Evolutionary conservation across 1,284 basidiomycete species (phyloP).

Genomic region (Boletus sp.): DNA sequence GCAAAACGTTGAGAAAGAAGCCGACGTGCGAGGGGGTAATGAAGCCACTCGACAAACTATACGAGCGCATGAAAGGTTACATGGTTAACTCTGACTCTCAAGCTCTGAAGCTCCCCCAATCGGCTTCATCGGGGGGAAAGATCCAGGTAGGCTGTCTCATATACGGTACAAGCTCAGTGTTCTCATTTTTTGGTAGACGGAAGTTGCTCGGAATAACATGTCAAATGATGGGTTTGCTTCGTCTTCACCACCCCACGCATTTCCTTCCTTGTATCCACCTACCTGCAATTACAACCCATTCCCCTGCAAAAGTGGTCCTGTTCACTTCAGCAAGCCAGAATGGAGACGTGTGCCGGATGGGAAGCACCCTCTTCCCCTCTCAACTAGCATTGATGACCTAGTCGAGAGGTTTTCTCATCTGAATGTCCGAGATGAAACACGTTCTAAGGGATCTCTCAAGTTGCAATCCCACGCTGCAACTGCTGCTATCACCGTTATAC

Average conservation of each 20-base stretch:
- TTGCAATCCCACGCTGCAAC: slow-evolving; percentile 13
- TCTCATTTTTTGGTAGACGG: background rate
- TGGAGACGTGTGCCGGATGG: slow-evolving; percentile 7
- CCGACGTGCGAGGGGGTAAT: background rate
- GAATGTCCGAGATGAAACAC: slow-evolving; percentile 12
- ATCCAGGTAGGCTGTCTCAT: background rate
- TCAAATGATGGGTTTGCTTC: background rate
- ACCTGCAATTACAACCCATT: slow-evolving; percentile 21
- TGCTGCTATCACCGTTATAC: slow-evolving; percentile 22
- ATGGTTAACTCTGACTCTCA: background rate
- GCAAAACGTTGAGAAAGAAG: background rate
- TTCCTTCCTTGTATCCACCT: slow-evolving; percentile 21
- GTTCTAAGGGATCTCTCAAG: background rate
- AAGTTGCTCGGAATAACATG: rapidly evolving
- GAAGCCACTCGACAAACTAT: background rate
- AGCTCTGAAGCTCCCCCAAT: rapidly evolving
- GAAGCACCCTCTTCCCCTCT: rapidly evolving
- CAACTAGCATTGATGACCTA: slow-evolving; percentile 9
- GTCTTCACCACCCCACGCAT: slow-evolving; percentile 17
- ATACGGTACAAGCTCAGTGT: rapidly evolving
- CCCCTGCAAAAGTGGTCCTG: slow-evolving; percentile 14
- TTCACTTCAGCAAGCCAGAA: background rate
- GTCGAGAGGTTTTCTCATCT: slow-evolving; percentile 16
- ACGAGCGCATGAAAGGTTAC: background rate
- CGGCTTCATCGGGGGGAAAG: rapidly evolving